Percentiles rank a stretch among this genome's conserved stretches.
Evolutionary conservation across 2,329 filamentous ascomycete genomes (phyloP).

Genomic region (Cladosporium sp.): DNA sequence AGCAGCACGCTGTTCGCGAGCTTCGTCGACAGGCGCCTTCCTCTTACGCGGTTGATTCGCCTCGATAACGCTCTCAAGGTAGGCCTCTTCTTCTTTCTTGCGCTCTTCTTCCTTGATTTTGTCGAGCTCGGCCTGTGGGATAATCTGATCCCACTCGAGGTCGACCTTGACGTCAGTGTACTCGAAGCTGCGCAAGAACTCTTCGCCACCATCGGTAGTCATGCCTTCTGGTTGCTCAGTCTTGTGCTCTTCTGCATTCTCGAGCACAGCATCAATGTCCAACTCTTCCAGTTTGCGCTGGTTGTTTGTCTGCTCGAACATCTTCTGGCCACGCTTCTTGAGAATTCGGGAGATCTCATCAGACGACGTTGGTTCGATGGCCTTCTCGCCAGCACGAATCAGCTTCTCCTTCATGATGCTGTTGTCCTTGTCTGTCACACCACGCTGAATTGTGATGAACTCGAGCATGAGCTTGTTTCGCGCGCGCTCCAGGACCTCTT

Average conservation of each 20-base stretch:
- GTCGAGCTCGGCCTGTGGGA: slow-evolving; percentile 88
- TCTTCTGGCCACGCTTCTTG: slow-evolving; percentile 96
- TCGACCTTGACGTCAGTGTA: slow-evolving; percentile 97
- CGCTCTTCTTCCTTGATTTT: slow-evolving; percentile 88
- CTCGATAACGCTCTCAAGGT: slow-evolving; percentile 77
- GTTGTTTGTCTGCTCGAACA: slow-evolving; percentile 97
- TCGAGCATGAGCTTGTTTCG: slow-evolving; percentile 97
- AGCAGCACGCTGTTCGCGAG: slow-evolving; percentile 64
- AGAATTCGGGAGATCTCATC: slow-evolving; percentile 96
- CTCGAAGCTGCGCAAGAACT: slow-evolving; percentile 85
- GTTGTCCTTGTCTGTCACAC: slow-evolving; percentile 78
- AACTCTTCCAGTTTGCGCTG: slow-evolving; percentile 95
- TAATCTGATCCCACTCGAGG: slow-evolving; percentile 97
- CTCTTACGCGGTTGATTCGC: slow-evolving; percentile 79
- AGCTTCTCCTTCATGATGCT: slow-evolving; percentile 83
- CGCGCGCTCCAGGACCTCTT: slow-evolving; percentile 93
- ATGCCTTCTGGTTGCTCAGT: slow-evolving; percentile 94
- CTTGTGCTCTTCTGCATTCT: slow-evolving; percentile 95
- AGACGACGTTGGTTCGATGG: slow-evolving; percentile 80
- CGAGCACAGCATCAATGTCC: slow-evolving; percentile 94
- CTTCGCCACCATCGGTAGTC: slow-evolving; percentile 92
- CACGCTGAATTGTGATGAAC: slow-evolving; percentile 94
- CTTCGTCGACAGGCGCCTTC: slow-evolving; percentile 64
- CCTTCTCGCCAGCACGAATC: slow-evolving; percentile 56
- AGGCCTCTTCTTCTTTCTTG: slow-evolving; percentile 76